These are phyloP conservation scores for Plantago lanceolata DNA, from an alignment of 305 asterid species.

Conservation along the genomic window DNA sequence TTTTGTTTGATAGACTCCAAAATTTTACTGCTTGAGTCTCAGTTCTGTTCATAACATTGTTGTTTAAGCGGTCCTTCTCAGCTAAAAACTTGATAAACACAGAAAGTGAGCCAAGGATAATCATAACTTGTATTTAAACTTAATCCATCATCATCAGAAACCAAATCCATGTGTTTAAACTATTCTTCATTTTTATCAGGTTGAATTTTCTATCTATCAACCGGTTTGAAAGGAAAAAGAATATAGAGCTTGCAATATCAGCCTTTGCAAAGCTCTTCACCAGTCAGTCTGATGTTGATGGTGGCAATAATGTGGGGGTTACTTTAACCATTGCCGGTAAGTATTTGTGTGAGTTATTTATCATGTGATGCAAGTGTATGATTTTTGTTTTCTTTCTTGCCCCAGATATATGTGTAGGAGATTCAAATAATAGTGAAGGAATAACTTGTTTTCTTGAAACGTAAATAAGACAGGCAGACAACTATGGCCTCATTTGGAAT, in stretches of 20 bases:
- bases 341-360: conserved; percentile 3
- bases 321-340: conserved; percentile 75
- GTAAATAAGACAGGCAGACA: too few species aligned
- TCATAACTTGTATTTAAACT: too few species aligned
- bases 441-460: too few species aligned
- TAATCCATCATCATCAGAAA: too few species aligned
- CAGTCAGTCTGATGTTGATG: conserved; percentile 33
- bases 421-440: too few species aligned
- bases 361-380: neutral
- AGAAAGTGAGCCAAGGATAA: neutral
- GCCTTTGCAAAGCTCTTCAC: conserved; percentile 64
- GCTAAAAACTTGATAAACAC: too few species aligned
- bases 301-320: conserved; percentile 35
- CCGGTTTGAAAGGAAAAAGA: conserved; percentile 92
- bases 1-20: conserved; percentile 25
- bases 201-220: conserved; percentile 81
- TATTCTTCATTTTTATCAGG: conserved; percentile 34
- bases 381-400: neutral
- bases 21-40: neutral
- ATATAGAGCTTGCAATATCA: conserved; percentile 81
- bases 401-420: neutral
- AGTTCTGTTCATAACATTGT: neutral
- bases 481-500: too few species aligned
- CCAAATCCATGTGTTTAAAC: neutral
- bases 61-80: too few species aligned